Percentiles rank a stretch among this genome's conserved stretches.
Evolutionary conservation across 345 rosid species (phyloP).

Genomic region (Jatropha curcas): DNA sequence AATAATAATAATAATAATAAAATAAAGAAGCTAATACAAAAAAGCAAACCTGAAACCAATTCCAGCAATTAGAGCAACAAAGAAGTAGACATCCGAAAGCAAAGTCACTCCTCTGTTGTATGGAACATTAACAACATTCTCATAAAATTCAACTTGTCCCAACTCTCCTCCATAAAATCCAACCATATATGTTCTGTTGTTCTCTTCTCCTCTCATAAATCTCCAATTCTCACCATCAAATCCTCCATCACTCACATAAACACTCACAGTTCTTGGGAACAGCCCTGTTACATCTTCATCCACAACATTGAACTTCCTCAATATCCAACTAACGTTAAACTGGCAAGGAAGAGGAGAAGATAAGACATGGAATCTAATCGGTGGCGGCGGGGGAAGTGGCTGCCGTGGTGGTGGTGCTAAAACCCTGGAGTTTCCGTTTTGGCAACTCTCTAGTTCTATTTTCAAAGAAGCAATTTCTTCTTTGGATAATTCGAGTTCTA

Average conservation of each 20-base stretch:
- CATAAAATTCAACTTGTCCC: not conserved
- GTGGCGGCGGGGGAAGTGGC: not conserved
- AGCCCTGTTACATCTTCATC: not conserved
- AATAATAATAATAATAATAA: no score
- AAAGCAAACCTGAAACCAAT: slow-evolving; percentile 6
- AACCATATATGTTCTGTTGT: not conserved
- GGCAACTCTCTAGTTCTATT: not conserved
- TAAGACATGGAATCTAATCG: not conserved
- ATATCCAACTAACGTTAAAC: not conserved
- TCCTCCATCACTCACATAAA: not conserved
- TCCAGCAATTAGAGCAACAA: not conserved
- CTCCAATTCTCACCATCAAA: not conserved
- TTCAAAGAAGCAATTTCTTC: not conserved
- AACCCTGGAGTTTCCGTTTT: no score
- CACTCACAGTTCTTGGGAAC: not conserved
- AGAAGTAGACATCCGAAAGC: not conserved
- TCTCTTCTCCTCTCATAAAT: not conserved
- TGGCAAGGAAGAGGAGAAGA: not conserved
- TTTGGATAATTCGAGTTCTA: not conserved
- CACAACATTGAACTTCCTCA: not conserved
- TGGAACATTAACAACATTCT: not conserved
- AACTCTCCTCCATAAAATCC: not conserved
- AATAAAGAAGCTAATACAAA: not conserved
- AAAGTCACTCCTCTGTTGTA: not conserved
- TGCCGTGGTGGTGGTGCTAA: not conserved